Percentiles rank a stretch among this genome's conserved stretches.
phyloP scores from a whole-genome alignment of 2,329 filamentous ascomycete genomes.

The Fonsecaea pugnacius region DNA sequence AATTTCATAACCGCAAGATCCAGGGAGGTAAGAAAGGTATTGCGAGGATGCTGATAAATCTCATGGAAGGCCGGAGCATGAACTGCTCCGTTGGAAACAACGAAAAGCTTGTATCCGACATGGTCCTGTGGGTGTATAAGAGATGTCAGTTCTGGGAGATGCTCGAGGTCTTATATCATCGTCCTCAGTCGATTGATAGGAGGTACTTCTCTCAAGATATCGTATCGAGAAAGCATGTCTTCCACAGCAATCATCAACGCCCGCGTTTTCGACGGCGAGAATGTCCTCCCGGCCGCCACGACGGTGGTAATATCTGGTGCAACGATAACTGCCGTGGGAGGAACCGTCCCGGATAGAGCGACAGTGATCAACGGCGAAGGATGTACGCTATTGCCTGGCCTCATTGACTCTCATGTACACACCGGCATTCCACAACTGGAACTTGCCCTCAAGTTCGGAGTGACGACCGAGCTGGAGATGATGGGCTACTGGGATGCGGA shows the following conservation, averaged over 20 bases:
- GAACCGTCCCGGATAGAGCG: neutral
- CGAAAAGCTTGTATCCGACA: neutral
- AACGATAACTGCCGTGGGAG: neutral
- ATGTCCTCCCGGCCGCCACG: neutral
- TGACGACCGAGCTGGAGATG: slow-evolving; percentile 37
- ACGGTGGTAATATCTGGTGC: neutral
- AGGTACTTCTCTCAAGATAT: neutral
- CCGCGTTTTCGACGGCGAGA: slow-evolving; percentile 9
- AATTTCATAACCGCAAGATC: too few species aligned
- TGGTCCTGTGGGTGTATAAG: neutral
- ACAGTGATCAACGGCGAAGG: slow-evolving; percentile 31
- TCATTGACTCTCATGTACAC: slow-evolving; percentile 39
- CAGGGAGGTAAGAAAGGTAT: too few species aligned
- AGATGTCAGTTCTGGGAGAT: neutral
- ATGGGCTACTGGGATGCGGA: slow-evolving; percentile 22
- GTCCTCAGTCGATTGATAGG: neutral
- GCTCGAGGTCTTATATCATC: neutral
- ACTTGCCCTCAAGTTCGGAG: slow-evolving; percentile 28
- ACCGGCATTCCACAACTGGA: slow-evolving; percentile 10
- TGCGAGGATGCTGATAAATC: neutral
- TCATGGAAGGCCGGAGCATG: neutral
- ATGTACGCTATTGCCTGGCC: slow-evolving; percentile 35
- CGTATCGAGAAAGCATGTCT: neutral
- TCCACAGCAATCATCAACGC: slow-evolving; percentile 9
- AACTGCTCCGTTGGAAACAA: neutral